phyloP scores from a whole-genome alignment of 441 rosid species.

The Croton laevigatus region DNA sequence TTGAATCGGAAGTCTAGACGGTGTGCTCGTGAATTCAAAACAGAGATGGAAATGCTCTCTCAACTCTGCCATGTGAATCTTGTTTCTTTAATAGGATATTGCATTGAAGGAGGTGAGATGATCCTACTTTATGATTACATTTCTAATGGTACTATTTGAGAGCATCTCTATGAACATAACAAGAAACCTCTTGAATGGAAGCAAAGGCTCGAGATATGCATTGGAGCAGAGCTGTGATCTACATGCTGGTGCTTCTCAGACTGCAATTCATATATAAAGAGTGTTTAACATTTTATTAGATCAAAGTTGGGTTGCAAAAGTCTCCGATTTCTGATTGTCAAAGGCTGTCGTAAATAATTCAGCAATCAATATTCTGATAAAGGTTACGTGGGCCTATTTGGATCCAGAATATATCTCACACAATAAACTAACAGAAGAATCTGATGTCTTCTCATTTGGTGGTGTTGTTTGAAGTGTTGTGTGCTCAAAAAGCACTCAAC shows the following conservation, averaged over 20 bases:
- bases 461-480: no score
- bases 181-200: slow-evolving; percentile 20
- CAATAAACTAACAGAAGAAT: slow-evolving; percentile 23
- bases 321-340: slow-evolving; percentile 27
- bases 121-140: slow-evolving; percentile 44
- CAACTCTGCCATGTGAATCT: slow-evolving; percentile 20
- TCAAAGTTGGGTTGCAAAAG: no score
- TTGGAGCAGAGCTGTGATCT: slow-evolving; percentile 21
- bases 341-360: background rate
- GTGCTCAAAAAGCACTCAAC: slow-evolving; percentile 28
- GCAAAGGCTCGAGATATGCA: slow-evolving; percentile 23
- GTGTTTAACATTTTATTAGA: slow-evolving; percentile 22
- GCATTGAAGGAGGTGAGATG: slow-evolving; percentile 22
- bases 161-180: slow-evolving; percentile 16
- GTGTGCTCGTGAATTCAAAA: slow-evolving; percentile 19
- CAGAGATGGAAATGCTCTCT: slow-evolving; percentile 30
- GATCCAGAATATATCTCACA: slow-evolving; percentile 20
- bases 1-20: slow-evolving; percentile 16
- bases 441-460: slow-evolving; percentile 44
- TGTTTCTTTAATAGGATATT: slow-evolving; percentile 31
- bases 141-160: slow-evolving; percentile 29
- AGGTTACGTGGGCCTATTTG: slow-evolving; percentile 20
- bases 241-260: slow-evolving; percentile 6
- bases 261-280: slow-evolving; percentile 25
- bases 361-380: no score